Evolutionary conservation across 2,329 filamentous ascomycete genomes (phyloP), one percentile per base, ranked within the genome.

Genomic region (Conoideocrella luteorostrata): DNA sequence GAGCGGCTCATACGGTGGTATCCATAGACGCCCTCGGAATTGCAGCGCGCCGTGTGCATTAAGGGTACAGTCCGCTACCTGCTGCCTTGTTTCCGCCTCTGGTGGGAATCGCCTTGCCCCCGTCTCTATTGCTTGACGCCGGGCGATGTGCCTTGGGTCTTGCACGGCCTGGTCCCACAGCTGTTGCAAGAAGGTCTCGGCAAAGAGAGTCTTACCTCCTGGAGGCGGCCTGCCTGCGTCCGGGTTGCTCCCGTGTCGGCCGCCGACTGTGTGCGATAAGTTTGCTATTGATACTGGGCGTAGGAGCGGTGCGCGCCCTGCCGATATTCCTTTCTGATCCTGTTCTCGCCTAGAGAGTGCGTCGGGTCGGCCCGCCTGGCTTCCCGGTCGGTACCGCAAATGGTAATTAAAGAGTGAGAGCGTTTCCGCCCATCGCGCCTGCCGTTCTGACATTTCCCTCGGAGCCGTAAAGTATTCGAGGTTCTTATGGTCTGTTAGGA

Each of bases 401-500:
- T 13, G 7, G 15, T 11, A 34, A 17, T 34, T 34, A 34, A 9
- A 11, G 9, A 11, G 9, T n/a, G 15, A 11, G 7, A 34, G 10
- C 15, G 7, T 9, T 17, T 34, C 15, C 15, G 15, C 10, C 15
- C 15, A 34, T 13, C 7, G 7, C 7, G 15, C 15, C 7, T 34
- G 15, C 15, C 17, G 7, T 34, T 11, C 15, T 34, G 15, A 29
- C 13, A 29, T 29, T 9, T 41, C 13, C 17, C 40, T 34, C 6
- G 43, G 36, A 23, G 34, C 39, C 34, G 43, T 45, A 45, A 45
- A 50, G 24, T 45, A 46, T 40, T 46, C 39, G 24, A 48, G 32
- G 29, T 46, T 48, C 36, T 47, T 47, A 46, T 47, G 39, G 35
- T 49, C 30, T 28, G 39, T 49, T 37, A 41, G 28, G 33, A 44